Conservation (phyloP, 306 rosid species). For the Cucumis hystrix region DNA sequence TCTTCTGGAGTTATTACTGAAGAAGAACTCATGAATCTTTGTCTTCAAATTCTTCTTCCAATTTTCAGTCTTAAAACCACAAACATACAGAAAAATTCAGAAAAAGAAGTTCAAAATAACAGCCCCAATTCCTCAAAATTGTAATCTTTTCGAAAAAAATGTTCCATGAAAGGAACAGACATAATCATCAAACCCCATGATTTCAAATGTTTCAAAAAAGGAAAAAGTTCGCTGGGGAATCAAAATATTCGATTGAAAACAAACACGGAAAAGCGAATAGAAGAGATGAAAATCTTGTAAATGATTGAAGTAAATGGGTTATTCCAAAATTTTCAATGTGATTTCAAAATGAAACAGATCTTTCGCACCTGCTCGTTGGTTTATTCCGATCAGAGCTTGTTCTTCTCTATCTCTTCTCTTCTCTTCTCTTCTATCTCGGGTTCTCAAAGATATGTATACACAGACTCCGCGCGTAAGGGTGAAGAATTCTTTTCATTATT, state of each 20-base stretch:
- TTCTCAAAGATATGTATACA: too few relatives aligned
- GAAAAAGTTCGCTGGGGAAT: neutral
- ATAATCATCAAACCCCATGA: neutral
- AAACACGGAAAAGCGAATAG: neutral
- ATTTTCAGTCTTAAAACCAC: neutral
- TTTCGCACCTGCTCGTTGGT: neutral
- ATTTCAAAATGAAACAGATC: neutral
- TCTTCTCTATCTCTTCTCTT: neutral
- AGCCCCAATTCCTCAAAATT: neutral
- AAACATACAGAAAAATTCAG: neutral
- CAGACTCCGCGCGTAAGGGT: neutral
- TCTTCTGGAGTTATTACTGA: slow-evolving; percentile 72
- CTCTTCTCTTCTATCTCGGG: neutral
- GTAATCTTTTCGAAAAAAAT: neutral
- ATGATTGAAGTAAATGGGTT: neutral
- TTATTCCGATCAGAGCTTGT: neutral
- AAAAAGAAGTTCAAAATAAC: neutral
- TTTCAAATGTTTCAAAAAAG: neutral
- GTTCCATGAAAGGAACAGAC: neutral
- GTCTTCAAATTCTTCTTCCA: neutral
- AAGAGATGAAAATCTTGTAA: neutral
- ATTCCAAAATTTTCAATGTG: neutral
- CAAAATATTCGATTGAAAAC: neutral
- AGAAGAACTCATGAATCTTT: slow-evolving; percentile 43
- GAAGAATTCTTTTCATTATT: neutral